A percentile compares a stretch with the other conserved stretches of the same genome.
These are phyloP conservation scores for Colletotrichum acutatum DNA, from an alignment of 2,329 filamentous ascomycete species.

Conservation along the genomic window DNA sequence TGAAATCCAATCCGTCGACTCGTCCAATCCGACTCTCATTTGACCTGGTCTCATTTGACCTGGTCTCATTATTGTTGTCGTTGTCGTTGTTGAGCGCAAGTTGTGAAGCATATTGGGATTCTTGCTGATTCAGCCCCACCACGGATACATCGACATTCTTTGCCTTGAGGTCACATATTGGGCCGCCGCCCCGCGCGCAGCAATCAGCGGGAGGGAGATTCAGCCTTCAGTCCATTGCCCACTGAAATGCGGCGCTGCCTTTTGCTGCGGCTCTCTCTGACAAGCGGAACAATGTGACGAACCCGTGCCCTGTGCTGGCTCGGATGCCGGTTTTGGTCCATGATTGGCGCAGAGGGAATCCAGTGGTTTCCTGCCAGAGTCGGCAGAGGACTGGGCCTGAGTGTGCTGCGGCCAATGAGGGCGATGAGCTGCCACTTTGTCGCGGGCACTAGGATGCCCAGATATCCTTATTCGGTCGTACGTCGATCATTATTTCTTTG, in stretches of 20 bases:
- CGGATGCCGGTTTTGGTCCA: slow-evolving; percentile 10
- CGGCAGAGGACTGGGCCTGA: slow-evolving; percentile 16
- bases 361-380: slow-evolving; percentile 28
- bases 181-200: slow-evolving; percentile 11
- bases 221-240: neutral
- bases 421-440: neutral
- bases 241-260: slow-evolving; percentile 18
- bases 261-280: slow-evolving; percentile 33
- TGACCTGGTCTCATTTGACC: neutral
- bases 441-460: slow-evolving; percentile 28
- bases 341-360: slow-evolving; percentile 36
- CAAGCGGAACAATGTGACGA: slow-evolving; percentile 34
- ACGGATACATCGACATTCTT: neutral
- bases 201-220: slow-evolving; percentile 8
- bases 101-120: neutral
- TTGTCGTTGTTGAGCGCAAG: neutral
- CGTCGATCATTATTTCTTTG: slow-evolving; percentile 5
- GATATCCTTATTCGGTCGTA: slow-evolving; percentile 26
- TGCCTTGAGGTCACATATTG: slow-evolving; percentile 13
- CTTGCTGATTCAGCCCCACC: slow-evolving; percentile 26
- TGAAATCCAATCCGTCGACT: neutral
- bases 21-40: neutral
- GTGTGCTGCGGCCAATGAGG: slow-evolving; percentile 30
- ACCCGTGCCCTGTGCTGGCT: slow-evolving; percentile 36
- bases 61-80: neutral